Evolutionary conservation across 2,329 filamentous ascomycete genomes (phyloP).

Genomic region (Zasmidium cellare): DNA sequence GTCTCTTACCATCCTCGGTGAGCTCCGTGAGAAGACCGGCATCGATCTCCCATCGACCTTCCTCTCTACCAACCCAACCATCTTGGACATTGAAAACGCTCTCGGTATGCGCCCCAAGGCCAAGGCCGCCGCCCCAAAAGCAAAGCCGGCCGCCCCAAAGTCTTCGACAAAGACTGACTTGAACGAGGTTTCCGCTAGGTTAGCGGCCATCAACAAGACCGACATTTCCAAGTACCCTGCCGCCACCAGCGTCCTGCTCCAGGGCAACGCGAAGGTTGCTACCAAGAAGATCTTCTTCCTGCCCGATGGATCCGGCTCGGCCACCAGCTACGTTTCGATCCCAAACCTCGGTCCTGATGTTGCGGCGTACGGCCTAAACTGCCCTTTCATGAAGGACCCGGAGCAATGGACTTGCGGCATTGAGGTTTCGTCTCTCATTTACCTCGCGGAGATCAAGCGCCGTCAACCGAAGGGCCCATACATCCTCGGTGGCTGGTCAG

Average conservation of each 20-base stretch:
- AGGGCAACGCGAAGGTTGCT: slow-evolving; percentile 58
- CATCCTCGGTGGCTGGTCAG: slow-evolving; percentile 57
- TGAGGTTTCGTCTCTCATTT: slow-evolving; percentile 64
- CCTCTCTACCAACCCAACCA: slow-evolving; percentile 61
- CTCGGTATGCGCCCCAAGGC: slow-evolving; percentile 56
- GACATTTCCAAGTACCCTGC: slow-evolving; percentile 48
- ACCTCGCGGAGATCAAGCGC: slow-evolving; percentile 68
- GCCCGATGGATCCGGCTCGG: slow-evolving; percentile 57
- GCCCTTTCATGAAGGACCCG: slow-evolving; percentile 69
- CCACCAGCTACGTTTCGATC: slow-evolving; percentile 67
- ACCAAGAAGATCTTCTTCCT: slow-evolving; percentile 56
- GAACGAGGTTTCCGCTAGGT: slow-evolving; percentile 51
- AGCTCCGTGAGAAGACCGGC: slow-evolving; percentile 53
- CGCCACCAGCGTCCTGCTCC: slow-evolving; percentile 58
- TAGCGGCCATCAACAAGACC: slow-evolving; percentile 36
- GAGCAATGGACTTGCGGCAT: slow-evolving; percentile 66
- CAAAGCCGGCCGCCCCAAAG: slow-evolving; percentile 22
- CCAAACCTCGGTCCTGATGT: slow-evolving; percentile 54
- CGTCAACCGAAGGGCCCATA: slow-evolving; percentile 66
- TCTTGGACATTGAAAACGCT: slow-evolving; percentile 65
- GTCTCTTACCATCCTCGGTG: slow-evolving; percentile 53
- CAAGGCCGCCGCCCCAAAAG: slow-evolving; percentile 27
- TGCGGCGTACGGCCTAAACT: slow-evolving; percentile 61
- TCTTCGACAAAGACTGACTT: slow-evolving; percentile 38
- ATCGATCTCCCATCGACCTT: slow-evolving; percentile 55